phyloP scores from a whole-genome alignment of 345 rosid species.

The Citrus inodora region DNA sequence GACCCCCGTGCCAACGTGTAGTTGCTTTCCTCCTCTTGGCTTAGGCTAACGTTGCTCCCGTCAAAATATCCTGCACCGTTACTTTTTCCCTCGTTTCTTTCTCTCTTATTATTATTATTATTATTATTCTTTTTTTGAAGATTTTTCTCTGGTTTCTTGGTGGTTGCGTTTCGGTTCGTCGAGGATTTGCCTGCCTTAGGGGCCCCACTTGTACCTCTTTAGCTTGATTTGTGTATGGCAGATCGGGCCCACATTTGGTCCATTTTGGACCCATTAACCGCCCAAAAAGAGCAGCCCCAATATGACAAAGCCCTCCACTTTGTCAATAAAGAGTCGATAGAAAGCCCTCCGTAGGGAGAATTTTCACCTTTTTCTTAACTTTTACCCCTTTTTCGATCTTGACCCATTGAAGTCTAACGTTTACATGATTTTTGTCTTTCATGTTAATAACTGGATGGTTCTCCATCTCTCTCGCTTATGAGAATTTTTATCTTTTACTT shows the following conservation, averaged over 20 bases:
- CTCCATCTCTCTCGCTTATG: no score
- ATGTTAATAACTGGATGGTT: no score
- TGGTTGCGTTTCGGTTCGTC: constrained; percentile 18
- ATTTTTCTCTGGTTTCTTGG: not conserved
- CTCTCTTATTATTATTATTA: no score
- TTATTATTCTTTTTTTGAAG: not conserved
- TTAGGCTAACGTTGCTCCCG: not conserved
- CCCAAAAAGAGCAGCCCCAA: constrained; percentile 21
- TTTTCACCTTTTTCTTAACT: constrained; percentile 13
- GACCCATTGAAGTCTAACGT: not conserved
- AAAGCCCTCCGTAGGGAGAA: not conserved
- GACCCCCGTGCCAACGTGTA: not conserved
- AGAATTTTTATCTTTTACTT: no score
- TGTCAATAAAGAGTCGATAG: not conserved
- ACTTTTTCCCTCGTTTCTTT: not conserved
- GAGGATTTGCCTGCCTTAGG: not conserved
- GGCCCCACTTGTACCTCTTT: constrained; percentile 6
- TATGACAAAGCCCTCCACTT: constrained; percentile 1
- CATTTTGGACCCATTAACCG: constrained; percentile 19
- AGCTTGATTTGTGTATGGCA: not conserved
- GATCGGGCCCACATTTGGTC: not conserved
- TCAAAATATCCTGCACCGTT: constrained; percentile 24
- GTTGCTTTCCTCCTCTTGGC: not conserved
- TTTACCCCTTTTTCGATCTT: not conserved
- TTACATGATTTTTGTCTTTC: no score